These are phyloP conservation scores for Penicillium sp. DNA, from an alignment of 2,329 filamentous ascomycete species.

Conservation along the genomic window DNA sequence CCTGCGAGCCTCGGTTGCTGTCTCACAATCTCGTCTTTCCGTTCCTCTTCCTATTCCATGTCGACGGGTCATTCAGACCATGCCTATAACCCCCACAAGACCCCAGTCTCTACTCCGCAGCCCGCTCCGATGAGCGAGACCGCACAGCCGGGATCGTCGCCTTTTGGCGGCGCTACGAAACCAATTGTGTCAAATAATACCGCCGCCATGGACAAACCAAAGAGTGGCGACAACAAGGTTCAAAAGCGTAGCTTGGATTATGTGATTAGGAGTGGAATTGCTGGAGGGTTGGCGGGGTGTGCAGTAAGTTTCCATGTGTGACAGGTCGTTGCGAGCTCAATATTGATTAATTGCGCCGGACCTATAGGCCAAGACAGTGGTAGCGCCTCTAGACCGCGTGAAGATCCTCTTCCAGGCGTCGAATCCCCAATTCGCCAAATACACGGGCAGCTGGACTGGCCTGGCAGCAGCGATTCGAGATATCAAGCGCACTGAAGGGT, in stretches of 20 bases:
- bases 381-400: slow-evolving; percentile 90
- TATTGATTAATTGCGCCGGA: slow-evolving; percentile 7
- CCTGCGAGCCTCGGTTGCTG: slow-evolving; percentile 15
- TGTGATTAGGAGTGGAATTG: slow-evolving; percentile 69
- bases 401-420: slow-evolving; percentile 97
- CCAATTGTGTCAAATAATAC: slow-evolving; percentile 11
- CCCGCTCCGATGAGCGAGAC: slow-evolving; percentile 27
- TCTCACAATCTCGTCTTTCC: slow-evolving; percentile 6
- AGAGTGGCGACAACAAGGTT: slow-evolving; percentile 29
- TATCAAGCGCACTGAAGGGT: slow-evolving; percentile 68
- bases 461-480: slow-evolving; percentile 72
- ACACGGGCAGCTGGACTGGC: slow-evolving; percentile 79
- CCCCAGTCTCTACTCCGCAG: slow-evolving; percentile 15
- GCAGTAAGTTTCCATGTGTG: slow-evolving; percentile 53
- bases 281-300: slow-evolving; percentile 83
- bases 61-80: slow-evolving; percentile 24
- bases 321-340: background rate
- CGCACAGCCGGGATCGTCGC: slow-evolving; percentile 20
- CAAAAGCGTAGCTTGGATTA: slow-evolving; percentile 74
- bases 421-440: slow-evolving; percentile 88
- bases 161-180: slow-evolving; percentile 15
- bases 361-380: slow-evolving; percentile 77
- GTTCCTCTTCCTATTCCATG: slow-evolving; percentile 18
- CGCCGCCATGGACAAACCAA: slow-evolving; percentile 8
- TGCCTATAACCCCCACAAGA: slow-evolving; percentile 18